Evolutionary conservation across 768 basidiomycete genomes (phyloP).

Genomic region (Gloeophyllum trabeum): DNA sequence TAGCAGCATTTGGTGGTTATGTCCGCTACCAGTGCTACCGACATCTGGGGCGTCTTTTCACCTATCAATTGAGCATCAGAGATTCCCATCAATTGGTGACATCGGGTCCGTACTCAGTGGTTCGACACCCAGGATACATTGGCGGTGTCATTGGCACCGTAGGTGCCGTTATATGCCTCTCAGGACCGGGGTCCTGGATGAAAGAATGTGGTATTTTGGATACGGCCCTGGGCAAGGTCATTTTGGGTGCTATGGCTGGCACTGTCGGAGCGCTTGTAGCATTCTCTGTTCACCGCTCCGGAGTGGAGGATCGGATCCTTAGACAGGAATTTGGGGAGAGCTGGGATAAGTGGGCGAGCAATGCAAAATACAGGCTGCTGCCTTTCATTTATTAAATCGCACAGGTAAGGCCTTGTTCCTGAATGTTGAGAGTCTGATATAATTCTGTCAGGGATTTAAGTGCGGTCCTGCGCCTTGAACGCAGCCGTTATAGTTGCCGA

Average conservation of each 20-base stretch:
- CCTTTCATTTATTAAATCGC: constrained; percentile 8
- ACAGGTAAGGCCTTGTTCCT: not conserved
- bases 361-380: constrained; percentile 5
- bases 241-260: not conserved
- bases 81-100: constrained; percentile 8
- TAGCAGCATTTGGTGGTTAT: not conserved
- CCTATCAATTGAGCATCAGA: constrained; percentile 9
- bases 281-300: constrained; percentile 2
- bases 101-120: constrained; percentile 10
- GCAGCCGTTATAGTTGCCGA: not conserved
- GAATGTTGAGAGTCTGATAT: not conserved
- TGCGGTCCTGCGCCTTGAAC: not conserved
- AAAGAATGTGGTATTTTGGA: not conserved
- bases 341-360: constrained; percentile 8
- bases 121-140: constrained; percentile 13
- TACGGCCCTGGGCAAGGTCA: not conserved
- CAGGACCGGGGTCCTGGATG: constrained; percentile 3
- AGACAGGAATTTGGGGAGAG: constrained; percentile 7
- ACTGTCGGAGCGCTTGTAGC: not conserved
- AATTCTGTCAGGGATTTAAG: not conserved
- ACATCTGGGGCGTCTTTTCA: constrained; percentile 10
- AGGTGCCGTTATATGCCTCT: constrained; percentile 4
- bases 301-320: constrained; percentile 8
- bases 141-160: constrained; percentile 4
- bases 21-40: constrained; percentile 5